A percentile compares a stretch with the other conserved stretches of the same genome.
Conservation (phyloP, 352 stramenopile genomes). For the Phytopythium vexans region DNA sequence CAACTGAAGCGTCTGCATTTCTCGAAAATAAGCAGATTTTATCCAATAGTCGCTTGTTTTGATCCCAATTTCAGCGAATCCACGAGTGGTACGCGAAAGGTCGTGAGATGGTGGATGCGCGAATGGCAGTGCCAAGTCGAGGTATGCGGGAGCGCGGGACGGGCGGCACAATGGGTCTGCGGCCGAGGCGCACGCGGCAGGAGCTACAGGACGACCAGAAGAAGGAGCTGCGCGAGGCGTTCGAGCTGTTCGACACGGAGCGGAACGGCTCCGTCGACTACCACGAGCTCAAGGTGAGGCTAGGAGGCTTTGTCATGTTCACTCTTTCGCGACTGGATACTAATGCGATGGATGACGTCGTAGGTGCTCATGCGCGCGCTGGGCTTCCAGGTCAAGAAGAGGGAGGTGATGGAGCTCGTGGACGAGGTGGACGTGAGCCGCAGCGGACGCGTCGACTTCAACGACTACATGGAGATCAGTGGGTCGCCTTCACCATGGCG, state of each 20-base stretch:
- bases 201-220: conserved; percentile 82
- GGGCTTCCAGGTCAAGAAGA: conserved; percentile 90
- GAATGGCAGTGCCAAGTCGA: no score
- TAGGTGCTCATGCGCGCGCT: conserved; percentile 90
- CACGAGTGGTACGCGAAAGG: background rate
- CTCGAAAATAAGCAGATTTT: background rate
- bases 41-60: conserved; percentile 7
- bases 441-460: conserved; percentile 84
- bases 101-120: background rate
- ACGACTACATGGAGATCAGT: conserved; percentile 92
- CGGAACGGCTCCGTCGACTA: conserved; percentile 90
- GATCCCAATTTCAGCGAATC: conserved; percentile 18
- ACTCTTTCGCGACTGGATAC: background rate
- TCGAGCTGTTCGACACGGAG: conserved; percentile 93
- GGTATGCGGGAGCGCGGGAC: conserved; percentile 9
- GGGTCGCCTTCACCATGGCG: conserved; percentile 3
- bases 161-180: conserved; percentile 5
- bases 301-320: background rate
- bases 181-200: conserved; percentile 45
- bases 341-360: background rate
- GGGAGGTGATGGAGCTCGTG: conserved; percentile 85
- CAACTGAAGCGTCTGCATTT: background rate
- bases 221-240: conserved; percentile 90
- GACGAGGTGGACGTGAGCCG: conserved; percentile 87
- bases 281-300: conserved; percentile 89